These are phyloP conservation scores for Lindgomyces ingoldianus DNA, from an alignment of 495 filamentous ascomycete species.

Conservation along the genomic window DNA sequence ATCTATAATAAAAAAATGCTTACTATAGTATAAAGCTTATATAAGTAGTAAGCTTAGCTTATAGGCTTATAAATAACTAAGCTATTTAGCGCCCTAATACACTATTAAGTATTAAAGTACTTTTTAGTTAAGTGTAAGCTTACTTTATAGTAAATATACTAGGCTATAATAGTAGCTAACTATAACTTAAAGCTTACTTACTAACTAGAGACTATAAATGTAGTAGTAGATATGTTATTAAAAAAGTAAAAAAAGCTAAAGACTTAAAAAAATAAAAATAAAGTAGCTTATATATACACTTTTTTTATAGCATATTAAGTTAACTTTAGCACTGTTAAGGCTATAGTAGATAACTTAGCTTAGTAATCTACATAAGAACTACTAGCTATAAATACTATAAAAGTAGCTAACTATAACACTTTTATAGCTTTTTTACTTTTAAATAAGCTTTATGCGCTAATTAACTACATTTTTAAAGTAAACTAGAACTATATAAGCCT, in stretches of 20 bases:
- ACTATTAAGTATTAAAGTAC: conserved; percentile 45
- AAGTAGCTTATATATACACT: neutral
- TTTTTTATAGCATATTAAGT: neutral
- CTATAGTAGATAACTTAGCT: neutral
- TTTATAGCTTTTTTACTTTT: neutral
- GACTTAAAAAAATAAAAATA: neutral
- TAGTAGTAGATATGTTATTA: conserved; percentile 26
- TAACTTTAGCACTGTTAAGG: neutral
- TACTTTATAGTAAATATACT: conserved; percentile 34
- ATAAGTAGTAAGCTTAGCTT: conserved; percentile 40
- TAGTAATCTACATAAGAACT: neutral
- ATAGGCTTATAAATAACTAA: conserved; percentile 24
- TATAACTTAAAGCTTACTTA: conserved; percentile 37
- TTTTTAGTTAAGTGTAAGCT: conserved; percentile 37
- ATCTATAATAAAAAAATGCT: conserved; percentile 48
- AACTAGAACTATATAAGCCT: neutral
- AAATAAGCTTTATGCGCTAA: neutral
- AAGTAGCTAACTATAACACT: no score
- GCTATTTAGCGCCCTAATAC: conserved; percentile 37
- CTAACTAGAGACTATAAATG: conserved; percentile 24
- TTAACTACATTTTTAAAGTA: neutral
- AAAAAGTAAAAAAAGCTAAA: conserved; percentile 19
- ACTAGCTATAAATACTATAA: no score
- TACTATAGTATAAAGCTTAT: conserved; percentile 41
- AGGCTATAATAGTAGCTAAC: conserved; percentile 27